Evolutionary conservation across 1,139 yeast species (phyloP).

Genomic region (Scheffersomyces cryptocercus): DNA sequence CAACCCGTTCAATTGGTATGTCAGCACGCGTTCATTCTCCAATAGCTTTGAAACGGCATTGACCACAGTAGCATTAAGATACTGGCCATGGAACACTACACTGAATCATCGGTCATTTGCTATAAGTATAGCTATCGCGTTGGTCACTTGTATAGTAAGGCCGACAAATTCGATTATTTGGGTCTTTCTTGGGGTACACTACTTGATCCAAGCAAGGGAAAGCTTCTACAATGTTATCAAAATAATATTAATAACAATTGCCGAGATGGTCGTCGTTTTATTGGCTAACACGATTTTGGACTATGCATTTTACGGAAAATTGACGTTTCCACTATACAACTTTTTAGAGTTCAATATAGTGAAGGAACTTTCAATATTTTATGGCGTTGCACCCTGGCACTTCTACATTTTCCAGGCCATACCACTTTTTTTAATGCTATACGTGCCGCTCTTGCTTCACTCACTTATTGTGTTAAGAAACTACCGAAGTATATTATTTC

Average conservation of each 20-base stretch:
- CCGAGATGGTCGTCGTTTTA: conserved; percentile 25
- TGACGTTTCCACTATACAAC: conserved; percentile 64
- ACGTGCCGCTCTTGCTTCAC: conserved; percentile 54
- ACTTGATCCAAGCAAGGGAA: conserved; percentile 18
- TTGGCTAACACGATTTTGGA: conserved; percentile 45
- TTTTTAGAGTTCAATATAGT: conserved; percentile 78
- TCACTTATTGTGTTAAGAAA: conserved; percentile 12
- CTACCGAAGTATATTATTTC: conserved; percentile 17
- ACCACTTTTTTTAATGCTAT: conserved; percentile 71
- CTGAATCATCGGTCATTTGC: conserved; percentile 13
- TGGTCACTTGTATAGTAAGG: conserved; percentile 63
- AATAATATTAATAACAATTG: conserved; percentile 12
- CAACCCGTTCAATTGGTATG: conserved; percentile 84
- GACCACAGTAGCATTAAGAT: conserved; percentile 66
- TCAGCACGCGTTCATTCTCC: conserved; percentile 80
- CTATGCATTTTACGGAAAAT: conserved; percentile 55
- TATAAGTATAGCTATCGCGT: conserved; percentile 44
- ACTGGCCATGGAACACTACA: conserved; percentile 65
- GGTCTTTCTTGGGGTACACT: conserved; percentile 55
- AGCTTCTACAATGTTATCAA: conserved; percentile 10
- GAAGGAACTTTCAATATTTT: conserved; percentile 73
- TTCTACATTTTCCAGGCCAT: conserved; percentile 82
- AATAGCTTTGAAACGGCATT: conserved; percentile 78
- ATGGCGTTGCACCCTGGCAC: conserved; percentile 85
- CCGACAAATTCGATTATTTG: conserved; percentile 85